Percentiles rank a stretch among this genome's conserved stretches.
Evolutionary conservation across 2,329 filamentous ascomycete species (phyloP).

Genomic region (Penicillium sp.): DNA sequence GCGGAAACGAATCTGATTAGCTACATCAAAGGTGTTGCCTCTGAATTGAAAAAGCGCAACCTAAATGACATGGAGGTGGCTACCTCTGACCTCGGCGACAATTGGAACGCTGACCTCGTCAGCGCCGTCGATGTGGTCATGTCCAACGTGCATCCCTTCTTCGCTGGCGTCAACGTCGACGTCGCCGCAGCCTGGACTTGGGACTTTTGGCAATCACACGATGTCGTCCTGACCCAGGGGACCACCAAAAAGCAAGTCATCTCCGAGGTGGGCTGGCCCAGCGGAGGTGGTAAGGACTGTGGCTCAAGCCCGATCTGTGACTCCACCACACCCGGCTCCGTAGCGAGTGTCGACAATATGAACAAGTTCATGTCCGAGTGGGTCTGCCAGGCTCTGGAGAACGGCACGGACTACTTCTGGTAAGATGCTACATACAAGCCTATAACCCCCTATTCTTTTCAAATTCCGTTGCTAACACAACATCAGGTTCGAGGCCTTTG

Average conservation of each 20-base stretch:
- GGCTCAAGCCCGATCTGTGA: slow-evolving; percentile 65
- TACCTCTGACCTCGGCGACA: slow-evolving; percentile 86
- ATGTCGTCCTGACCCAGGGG: slow-evolving; percentile 68
- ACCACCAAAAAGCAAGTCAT: slow-evolving; percentile 75
- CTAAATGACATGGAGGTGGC: slow-evolving; percentile 75
- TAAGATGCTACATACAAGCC: slow-evolving; percentile 44
- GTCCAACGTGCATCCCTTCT: slow-evolving; percentile 97
- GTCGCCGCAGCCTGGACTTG: slow-evolving; percentile 80
- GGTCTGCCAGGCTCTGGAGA: slow-evolving; percentile 79
- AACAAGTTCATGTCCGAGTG: slow-evolving; percentile 87
- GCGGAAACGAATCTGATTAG: slow-evolving; percentile 66
- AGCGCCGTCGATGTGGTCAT: slow-evolving; percentile 82
- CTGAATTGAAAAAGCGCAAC: slow-evolving; percentile 71
- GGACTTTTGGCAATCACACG: slow-evolving; percentile 76
- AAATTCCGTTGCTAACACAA: slow-evolving; percentile 21
- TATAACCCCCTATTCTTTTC: too few relatives aligned
- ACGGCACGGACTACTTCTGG: slow-evolving; percentile 95
- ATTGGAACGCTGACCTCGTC: slow-evolving; percentile 77
- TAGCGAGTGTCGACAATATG: slow-evolving; percentile 79
- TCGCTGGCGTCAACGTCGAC: slow-evolving; percentile 74
- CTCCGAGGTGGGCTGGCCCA: slow-evolving; percentile 91
- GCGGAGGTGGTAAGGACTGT: slow-evolving; percentile 78
- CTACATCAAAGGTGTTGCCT: slow-evolving; percentile 70
- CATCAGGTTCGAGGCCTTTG: slow-evolving; percentile 83
- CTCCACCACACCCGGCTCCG: slow-evolving; percentile 63